These are phyloP conservation scores for Aspergillus fructus DNA, from an alignment of 2,329 filamentous ascomycete species.

Conservation along the genomic window DNA sequence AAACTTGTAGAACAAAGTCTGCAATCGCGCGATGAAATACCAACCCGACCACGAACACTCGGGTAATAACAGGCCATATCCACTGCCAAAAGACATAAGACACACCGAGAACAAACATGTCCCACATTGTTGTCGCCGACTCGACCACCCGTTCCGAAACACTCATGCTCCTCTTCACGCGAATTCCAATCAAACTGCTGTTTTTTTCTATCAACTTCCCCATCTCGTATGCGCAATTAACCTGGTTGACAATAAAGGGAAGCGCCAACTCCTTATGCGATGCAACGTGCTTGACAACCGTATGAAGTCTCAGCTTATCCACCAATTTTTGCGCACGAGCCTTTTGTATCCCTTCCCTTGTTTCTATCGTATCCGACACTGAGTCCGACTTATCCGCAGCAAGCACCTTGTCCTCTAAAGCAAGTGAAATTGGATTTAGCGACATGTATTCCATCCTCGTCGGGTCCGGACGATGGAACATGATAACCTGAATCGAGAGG, in stretches of 20 bases:
- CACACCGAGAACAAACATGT: slow-evolving; percentile 66
- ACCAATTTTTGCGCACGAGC: slow-evolving; percentile 67
- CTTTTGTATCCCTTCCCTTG: slow-evolving; percentile 69
- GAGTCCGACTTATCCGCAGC: slow-evolving; percentile 31
- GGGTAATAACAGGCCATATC: slow-evolving; percentile 73
- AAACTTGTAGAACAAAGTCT: slow-evolving; percentile 72
- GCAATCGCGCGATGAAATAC: slow-evolving; percentile 77
- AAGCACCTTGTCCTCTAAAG: slow-evolving; percentile 69
- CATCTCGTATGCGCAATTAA: slow-evolving; percentile 94
- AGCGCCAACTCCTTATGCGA: slow-evolving; percentile 83
- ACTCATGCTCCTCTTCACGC: slow-evolving; percentile 80
- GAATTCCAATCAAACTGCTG: slow-evolving; percentile 76
- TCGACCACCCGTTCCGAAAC: slow-evolving; percentile 93
- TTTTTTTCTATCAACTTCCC: slow-evolving; percentile 85
- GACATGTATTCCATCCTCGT: slow-evolving; percentile 96
- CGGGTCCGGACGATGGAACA: slow-evolving; percentile 84
- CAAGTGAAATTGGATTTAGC: slow-evolving; percentile 81
- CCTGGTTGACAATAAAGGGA: slow-evolving; percentile 80
- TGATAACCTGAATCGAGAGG: slow-evolving; percentile 78
- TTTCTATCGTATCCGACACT: slow-evolving; percentile 61
- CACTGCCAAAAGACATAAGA: slow-evolving; percentile 73
- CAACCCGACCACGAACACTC: slow-evolving; percentile 72
- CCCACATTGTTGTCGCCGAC: slow-evolving; percentile 82
- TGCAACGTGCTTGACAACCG: slow-evolving; percentile 71
- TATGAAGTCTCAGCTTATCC: slow-evolving; percentile 85